phyloP scores from a whole-genome alignment of 2,329 filamentous ascomycete genomes.

The Claviceps pazoutovae region DNA sequence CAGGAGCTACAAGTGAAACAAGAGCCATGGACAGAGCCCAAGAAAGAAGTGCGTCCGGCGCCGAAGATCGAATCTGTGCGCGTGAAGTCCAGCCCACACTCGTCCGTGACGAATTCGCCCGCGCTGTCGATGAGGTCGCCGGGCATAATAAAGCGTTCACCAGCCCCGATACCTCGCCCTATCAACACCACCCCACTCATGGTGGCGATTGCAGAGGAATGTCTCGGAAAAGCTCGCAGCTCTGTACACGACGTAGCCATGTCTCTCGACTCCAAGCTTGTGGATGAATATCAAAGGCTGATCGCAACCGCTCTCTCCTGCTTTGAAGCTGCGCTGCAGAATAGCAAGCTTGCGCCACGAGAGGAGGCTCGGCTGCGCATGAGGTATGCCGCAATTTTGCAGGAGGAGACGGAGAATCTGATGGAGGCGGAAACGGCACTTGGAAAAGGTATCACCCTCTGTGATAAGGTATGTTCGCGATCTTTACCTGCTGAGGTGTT shows the following conservation, averaged over 20 bases:
- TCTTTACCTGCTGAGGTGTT: too few relatives aligned
- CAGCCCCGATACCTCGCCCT: slow-evolving; percentile 27
- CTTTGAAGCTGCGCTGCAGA: slow-evolving; percentile 54
- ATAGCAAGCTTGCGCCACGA: slow-evolving; percentile 44
- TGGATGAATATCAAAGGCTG: slow-evolving; percentile 57
- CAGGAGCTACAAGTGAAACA: slow-evolving; percentile 6
- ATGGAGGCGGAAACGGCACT: slow-evolving; percentile 60
- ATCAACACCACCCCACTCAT: slow-evolving; percentile 45
- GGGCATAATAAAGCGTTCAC: slow-evolving; percentile 27
- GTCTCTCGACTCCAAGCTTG: slow-evolving; percentile 23
- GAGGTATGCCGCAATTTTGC: slow-evolving; percentile 56
- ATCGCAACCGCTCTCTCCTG: slow-evolving; percentile 61
- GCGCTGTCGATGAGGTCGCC: slow-evolving; percentile 26
- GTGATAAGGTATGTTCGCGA: slow-evolving; percentile 39
- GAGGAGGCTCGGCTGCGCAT: slow-evolving; percentile 56
- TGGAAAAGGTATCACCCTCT: slow-evolving; percentile 56
- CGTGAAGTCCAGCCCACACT: slow-evolving; percentile 24
- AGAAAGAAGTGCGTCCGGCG: slow-evolving; percentile 7
- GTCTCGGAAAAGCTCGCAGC: slow-evolving; percentile 50
- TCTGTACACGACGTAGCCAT: slow-evolving; percentile 33
- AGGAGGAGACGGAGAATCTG: slow-evolving; percentile 63
- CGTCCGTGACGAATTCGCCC: slow-evolving; percentile 27
- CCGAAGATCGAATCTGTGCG: slow-evolving; percentile 6
- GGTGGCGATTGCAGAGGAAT: slow-evolving; percentile 62
- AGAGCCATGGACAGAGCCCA: slow-evolving; percentile 3